Percentiles rank a stretch among this genome's conserved stretches.
These are phyloP conservation scores for Penicillium olsonii DNA, from an alignment of 2,329 filamentous ascomycete species.

Conservation along the genomic window DNA sequence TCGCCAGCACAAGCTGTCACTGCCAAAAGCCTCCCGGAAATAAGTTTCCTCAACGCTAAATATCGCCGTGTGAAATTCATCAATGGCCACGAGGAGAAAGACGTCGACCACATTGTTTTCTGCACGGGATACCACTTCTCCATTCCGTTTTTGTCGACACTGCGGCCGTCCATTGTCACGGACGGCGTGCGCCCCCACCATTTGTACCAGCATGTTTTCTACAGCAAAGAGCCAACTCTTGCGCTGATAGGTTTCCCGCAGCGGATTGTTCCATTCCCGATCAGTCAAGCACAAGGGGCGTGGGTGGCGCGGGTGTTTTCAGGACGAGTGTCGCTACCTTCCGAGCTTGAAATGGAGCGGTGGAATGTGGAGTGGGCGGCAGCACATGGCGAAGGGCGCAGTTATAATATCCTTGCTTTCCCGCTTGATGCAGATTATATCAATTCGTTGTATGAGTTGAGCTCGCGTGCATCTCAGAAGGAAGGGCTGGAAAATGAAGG, in stretches of 20 bases:
- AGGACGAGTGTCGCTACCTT: slow-evolving; percentile 5
- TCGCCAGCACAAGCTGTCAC: slow-evolving; percentile 1
- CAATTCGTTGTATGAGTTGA: slow-evolving; percentile 8
- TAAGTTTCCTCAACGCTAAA: neutral
- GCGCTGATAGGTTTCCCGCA: slow-evolving; percentile 11
- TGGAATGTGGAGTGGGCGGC: slow-evolving; percentile 7
- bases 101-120: slow-evolving; percentile 10
- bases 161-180: slow-evolving; percentile 6
- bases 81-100: slow-evolving; percentile 5
- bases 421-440: slow-evolving; percentile 16
- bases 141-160: slow-evolving; percentile 8
- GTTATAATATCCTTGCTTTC: slow-evolving; percentile 12
- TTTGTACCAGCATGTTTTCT: slow-evolving; percentile 11
- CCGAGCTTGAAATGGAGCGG: slow-evolving; percentile 5
- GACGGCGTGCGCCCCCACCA: slow-evolving; percentile 11
- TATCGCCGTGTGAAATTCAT: neutral
- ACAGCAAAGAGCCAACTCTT: slow-evolving; percentile 10
- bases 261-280: slow-evolving; percentile 12
- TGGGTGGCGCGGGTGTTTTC: slow-evolving; percentile 14
- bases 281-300: slow-evolving; percentile 13
- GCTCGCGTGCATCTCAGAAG: neutral
- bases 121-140: slow-evolving; percentile 14
- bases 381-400: slow-evolving; percentile 3
- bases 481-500: slow-evolving; percentile 40
- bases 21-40: slow-evolving; percentile 5